Conservation (phyloP, 306 rosid species). For the Prinsepia uniflora region DNA sequence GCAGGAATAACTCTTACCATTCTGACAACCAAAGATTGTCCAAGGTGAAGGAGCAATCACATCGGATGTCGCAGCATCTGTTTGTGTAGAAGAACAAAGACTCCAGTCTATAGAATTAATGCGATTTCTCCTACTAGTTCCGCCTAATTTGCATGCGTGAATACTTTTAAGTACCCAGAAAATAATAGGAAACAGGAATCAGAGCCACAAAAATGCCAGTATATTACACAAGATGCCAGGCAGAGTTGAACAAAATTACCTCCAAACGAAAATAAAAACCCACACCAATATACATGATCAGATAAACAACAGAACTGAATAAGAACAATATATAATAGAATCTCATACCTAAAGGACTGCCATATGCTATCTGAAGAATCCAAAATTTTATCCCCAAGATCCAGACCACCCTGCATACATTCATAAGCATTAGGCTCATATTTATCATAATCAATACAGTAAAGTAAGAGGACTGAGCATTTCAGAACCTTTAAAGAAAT, state of each 20-base stretch:
- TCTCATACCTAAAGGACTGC: conserved; percentile 35
- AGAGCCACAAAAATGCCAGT: background rate
- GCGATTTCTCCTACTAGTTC: conserved; percentile 26
- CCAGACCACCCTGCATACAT: conserved; percentile 29
- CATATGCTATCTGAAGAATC: conserved; percentile 33
- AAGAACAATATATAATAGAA: conserved; percentile 7
- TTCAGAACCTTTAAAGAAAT: conserved; percentile 22
- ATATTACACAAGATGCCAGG: background rate
- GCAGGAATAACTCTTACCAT: conserved; percentile 45
- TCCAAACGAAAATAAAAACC: background rate
- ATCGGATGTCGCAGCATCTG: conserved; percentile 71
- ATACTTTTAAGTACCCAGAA: conserved; percentile 3
- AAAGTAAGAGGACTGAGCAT: background rate
- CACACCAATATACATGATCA: background rate
- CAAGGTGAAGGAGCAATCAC: conserved; percentile 84
- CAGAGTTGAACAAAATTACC: background rate
- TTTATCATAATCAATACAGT: background rate
- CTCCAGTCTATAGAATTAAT: conserved; percentile 50
- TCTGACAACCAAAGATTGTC: conserved; percentile 92
- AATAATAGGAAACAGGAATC: background rate
- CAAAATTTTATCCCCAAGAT: conserved; percentile 13
- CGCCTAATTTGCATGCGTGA: conserved; percentile 4
- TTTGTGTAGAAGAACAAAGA: conserved; percentile 38
- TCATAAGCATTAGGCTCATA: conserved; percentile 20
- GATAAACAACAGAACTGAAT: conserved; percentile 4